These are phyloP conservation scores for Periglandula ipomoeae DNA, from an alignment of 2,329 filamentous ascomycete species.

Conservation along the genomic window DNA sequence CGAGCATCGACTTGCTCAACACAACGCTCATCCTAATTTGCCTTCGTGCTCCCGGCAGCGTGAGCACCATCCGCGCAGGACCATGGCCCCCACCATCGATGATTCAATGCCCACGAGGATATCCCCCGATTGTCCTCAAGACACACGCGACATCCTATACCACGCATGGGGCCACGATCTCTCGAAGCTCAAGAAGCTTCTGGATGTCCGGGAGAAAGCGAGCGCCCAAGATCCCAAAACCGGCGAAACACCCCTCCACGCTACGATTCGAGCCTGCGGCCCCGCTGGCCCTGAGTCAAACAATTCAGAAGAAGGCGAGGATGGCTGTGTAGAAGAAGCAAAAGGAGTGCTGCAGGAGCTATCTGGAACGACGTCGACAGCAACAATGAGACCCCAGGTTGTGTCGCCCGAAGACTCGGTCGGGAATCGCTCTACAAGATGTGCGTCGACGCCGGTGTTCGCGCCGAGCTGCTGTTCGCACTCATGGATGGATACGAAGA, in stretches of 20 bases:
- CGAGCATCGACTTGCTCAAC: neutral
- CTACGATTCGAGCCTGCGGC: slow-evolving; percentile 72
- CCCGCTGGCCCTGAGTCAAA: slow-evolving; percentile 21
- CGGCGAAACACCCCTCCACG: slow-evolving; percentile 80
- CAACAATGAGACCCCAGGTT: slow-evolving; percentile 85
- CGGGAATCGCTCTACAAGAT: slow-evolving; percentile 65
- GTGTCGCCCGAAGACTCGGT: slow-evolving; percentile 65
- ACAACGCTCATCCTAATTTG: neutral
- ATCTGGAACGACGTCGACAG: slow-evolving; percentile 95
- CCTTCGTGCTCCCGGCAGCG: too few species aligned
- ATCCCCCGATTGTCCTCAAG: slow-evolving; percentile 40
- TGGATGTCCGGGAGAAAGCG: slow-evolving; percentile 53
- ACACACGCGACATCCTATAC: slow-evolving; percentile 41
- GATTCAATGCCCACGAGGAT: slow-evolving; percentile 46
- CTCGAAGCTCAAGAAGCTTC: slow-evolving; percentile 56
- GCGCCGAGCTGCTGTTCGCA: slow-evolving; percentile 79
- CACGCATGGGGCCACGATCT: slow-evolving; percentile 54
- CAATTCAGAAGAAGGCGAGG: slow-evolving; percentile 23
- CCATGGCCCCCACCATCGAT: slow-evolving; percentile 22
- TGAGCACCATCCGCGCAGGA: neutral
- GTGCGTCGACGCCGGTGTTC: slow-evolving; percentile 81
- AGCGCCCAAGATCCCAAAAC: slow-evolving; percentile 79
- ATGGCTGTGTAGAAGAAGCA: slow-evolving; percentile 46
- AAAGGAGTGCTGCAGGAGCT: slow-evolving; percentile 64
- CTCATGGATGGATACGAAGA: slow-evolving; percentile 74